A percentile compares a stretch with the other conserved stretches of the same genome.
phyloP scores from a whole-genome alignment of 2,329 filamentous ascomycete genomes.

The Cryphonectria radicalis region DNA sequence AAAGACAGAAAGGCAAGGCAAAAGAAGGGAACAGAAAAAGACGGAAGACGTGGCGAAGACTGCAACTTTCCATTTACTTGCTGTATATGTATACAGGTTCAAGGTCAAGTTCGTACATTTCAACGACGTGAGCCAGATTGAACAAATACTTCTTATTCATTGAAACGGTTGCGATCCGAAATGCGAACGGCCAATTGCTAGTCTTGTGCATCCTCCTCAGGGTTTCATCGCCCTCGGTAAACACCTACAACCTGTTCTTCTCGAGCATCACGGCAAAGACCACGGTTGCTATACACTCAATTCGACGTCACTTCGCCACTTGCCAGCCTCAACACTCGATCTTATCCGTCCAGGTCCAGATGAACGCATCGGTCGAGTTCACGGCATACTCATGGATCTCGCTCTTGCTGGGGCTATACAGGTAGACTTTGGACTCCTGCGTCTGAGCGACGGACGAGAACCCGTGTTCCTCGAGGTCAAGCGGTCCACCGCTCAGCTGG shows the following conservation, averaged over 20 bases:
- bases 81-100: not conserved
- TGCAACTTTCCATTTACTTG: not conserved
- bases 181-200: not conserved
- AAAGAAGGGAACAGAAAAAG: no score
- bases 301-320: not conserved
- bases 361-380: slow-evolving; percentile 20
- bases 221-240: not conserved
- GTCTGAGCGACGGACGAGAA: slow-evolving; percentile 27
- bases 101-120: not conserved
- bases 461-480: not conserved
- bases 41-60: no score
- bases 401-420: slow-evolving; percentile 12
- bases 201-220: not conserved
- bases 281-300: not conserved
- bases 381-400: slow-evolving; percentile 28
- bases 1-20: no score
- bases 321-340: slow-evolving; percentile 1
- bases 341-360: slow-evolving; percentile 21
- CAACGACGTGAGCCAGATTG: not conserved
- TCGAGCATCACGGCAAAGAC: not conserved
- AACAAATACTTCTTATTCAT: not conserved
- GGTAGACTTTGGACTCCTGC: slow-evolving; percentile 26
- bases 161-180: no score
- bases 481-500: slow-evolving; percentile 16
- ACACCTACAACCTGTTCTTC: not conserved